Percentiles rank a stretch among this genome's conserved stretches.
Conservation (phyloP, 177 flowering plant species). For the Vitis hybrid region DNA sequence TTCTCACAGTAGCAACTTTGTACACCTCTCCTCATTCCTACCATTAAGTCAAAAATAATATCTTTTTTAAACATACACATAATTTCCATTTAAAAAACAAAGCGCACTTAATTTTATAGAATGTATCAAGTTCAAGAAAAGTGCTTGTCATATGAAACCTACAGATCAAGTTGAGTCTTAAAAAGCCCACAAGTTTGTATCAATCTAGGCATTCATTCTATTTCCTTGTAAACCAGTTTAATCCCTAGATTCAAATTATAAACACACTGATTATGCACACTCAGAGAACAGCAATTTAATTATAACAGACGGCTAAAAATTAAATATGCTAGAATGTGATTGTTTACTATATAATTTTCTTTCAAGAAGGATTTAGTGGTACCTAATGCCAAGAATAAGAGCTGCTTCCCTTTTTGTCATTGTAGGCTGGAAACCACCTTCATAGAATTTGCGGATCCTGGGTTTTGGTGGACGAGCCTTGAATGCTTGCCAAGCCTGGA, state of each 20-base stretch:
- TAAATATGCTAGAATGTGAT: too few species aligned
- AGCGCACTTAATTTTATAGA: too few species aligned
- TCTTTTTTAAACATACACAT: too few species aligned
- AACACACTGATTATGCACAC: not conserved
- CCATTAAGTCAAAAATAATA: too few species aligned
- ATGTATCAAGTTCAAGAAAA: not conserved
- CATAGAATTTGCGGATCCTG: constrained; percentile 36
- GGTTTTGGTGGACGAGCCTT: constrained; percentile 33
- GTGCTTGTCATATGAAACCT: not conserved
- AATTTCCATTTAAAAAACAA: too few species aligned
- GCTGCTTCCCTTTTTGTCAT: constrained; percentile 50
- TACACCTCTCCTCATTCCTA: too few species aligned
- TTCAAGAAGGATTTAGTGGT: not conserved
- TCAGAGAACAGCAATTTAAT: not conserved
- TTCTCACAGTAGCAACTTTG: too few species aligned
- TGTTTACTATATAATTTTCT: not conserved
- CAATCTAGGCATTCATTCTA: not conserved
- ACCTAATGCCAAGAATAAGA: constrained; percentile 46
- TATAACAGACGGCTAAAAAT: not conserved
- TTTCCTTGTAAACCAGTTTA: not conserved
- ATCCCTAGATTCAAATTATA: not conserved
- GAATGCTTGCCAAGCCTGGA: constrained; percentile 47
- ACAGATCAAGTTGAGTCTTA: not conserved
- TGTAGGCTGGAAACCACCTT: constrained; percentile 42
- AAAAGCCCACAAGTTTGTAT: not conserved